Evolutionary conservation across 1,139 yeast genomes (phyloP).

Genomic region (Geotrichum siamense): DNA sequence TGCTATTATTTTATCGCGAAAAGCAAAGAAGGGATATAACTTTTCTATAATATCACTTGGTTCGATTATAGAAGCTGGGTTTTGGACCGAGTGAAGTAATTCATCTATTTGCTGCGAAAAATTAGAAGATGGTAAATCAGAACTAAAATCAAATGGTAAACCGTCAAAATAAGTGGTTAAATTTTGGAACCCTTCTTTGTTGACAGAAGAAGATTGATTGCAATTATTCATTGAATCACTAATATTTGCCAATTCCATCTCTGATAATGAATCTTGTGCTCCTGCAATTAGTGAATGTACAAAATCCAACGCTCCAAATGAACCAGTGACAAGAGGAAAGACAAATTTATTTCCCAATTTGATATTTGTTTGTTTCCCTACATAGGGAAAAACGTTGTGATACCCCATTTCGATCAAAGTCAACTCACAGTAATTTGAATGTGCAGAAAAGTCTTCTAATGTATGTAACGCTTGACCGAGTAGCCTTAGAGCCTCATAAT

Average conservation of each 20-base stretch:
- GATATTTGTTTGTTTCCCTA: slow-evolving; percentile 22
- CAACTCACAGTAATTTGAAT: slow-evolving; percentile 24
- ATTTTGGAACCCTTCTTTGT: background rate
- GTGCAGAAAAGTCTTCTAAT: slow-evolving; percentile 25
- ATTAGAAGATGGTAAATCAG: background rate
- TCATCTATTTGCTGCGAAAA: slow-evolving; percentile 2
- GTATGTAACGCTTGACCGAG: slow-evolving; percentile 26
- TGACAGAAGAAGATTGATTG: background rate
- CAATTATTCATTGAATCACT: slow-evolving; percentile 1
- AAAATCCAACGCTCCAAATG: slow-evolving; percentile 27
- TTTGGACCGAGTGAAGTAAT: background rate
- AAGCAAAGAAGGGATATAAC: slow-evolving; percentile 5
- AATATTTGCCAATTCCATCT: slow-evolving; percentile 1
- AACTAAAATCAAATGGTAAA: slow-evolving; percentile 1
- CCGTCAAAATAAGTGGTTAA: slow-evolving; percentile 2
- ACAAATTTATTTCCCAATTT: slow-evolving; percentile 21
- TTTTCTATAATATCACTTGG: slow-evolving; percentile 3
- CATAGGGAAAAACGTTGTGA: slow-evolving; percentile 25
- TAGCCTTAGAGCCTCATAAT: slow-evolving; percentile 23
- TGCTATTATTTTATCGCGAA: slow-evolving; percentile 6
- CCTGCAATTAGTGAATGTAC: slow-evolving; percentile 25
- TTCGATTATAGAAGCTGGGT: background rate
- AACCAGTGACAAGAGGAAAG: slow-evolving; percentile 27
- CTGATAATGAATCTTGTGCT: slow-evolving; percentile 23
- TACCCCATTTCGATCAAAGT: slow-evolving; percentile 24